phyloP scores from a whole-genome alignment of 2,329 filamentous ascomycete species.

The Cytospora chrysosperma region DNA sequence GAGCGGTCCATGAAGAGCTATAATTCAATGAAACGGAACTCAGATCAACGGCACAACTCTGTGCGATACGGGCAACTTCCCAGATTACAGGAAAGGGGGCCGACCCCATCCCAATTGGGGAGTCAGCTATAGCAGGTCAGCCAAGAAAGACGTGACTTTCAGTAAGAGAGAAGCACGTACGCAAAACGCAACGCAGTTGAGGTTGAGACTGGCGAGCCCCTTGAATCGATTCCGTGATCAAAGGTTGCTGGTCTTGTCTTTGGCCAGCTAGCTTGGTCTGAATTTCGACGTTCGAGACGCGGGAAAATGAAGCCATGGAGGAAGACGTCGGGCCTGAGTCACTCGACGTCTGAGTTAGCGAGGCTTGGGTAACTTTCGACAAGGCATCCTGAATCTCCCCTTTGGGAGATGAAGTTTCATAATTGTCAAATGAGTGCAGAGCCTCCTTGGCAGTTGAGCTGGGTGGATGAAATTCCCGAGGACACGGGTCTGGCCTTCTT shows the following conservation, averaged over 20 bases:
- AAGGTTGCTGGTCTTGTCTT: not conserved
- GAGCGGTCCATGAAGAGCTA: conserved; percentile 43
- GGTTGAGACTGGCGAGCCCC: not conserved
- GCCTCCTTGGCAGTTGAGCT: not conserved
- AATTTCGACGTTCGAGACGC: not conserved
- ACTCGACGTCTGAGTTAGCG: not conserved
- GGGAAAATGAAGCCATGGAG: not conserved
- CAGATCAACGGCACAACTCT: conserved; percentile 45
- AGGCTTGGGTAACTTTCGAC: not conserved
- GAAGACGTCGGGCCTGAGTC: not conserved
- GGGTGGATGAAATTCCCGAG: not conserved
- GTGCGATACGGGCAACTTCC: conserved; percentile 50
- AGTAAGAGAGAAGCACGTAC: not conserved
- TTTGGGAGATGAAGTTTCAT: not conserved
- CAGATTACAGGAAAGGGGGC: conserved; percentile 52
- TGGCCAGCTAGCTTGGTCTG: not conserved
- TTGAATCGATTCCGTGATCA: not conserved
- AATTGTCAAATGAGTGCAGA: not conserved
- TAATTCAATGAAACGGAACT: conserved; percentile 38
- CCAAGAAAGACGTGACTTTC: not conserved
- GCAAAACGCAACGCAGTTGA: not conserved
- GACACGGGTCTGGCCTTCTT: not conserved
- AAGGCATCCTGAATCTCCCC: not conserved
- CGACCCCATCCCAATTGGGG: conserved; percentile 40
- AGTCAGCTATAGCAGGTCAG: conserved; percentile 33